Conservation (phyloP, 2,329 filamentous ascomycete species). For the Fusarium longipes region DNA sequence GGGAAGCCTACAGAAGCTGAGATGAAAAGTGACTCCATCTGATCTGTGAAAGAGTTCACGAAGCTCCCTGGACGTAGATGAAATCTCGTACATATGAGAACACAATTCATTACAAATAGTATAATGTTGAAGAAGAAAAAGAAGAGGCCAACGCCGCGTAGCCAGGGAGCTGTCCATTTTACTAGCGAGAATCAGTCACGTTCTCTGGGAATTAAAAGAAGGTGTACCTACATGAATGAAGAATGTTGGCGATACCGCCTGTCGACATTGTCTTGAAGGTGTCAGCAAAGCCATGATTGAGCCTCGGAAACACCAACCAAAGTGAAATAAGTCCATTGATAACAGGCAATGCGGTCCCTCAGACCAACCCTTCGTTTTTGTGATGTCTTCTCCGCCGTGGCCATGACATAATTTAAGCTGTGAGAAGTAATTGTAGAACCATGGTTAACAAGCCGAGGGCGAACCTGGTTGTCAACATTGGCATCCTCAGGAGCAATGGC, state of each 20-base stretch:
- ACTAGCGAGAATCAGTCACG: slow-evolving; percentile 27
- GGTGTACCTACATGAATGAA: slow-evolving; percentile 52
- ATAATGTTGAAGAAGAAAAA: slow-evolving; percentile 73
- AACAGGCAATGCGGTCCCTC: slow-evolving; percentile 63
- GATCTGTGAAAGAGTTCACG: slow-evolving; percentile 76
- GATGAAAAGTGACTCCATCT: slow-evolving; percentile 81
- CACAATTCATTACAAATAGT: slow-evolving; percentile 72
- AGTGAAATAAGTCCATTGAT: slow-evolving; percentile 83
- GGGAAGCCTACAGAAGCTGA: slow-evolving; percentile 67
- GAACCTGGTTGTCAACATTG: neutral
- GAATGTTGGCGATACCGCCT: slow-evolving; percentile 66
- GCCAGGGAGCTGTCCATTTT: slow-evolving; percentile 58
- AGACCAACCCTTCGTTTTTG: slow-evolving; percentile 54
- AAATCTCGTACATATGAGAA: slow-evolving; percentile 75
- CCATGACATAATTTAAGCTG: slow-evolving; percentile 52
- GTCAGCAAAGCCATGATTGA: neutral
- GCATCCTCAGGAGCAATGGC: slow-evolving; percentile 16
- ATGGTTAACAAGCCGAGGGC: slow-evolving; percentile 22
- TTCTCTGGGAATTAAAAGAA: neutral
- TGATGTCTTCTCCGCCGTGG: slow-evolving; percentile 45
- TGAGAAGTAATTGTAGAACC: slow-evolving; percentile 29
- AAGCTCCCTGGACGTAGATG: slow-evolving; percentile 76
- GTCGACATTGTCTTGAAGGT: slow-evolving; percentile 58
- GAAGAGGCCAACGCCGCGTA: slow-evolving; percentile 67
- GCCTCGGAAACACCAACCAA: slow-evolving; percentile 47